A percentile compares a stretch with the other conserved stretches of the same genome.
phyloP scores from a whole-genome alignment of 176 grass and related monocot genomes.

The Oropetium thomaeum region DNA sequence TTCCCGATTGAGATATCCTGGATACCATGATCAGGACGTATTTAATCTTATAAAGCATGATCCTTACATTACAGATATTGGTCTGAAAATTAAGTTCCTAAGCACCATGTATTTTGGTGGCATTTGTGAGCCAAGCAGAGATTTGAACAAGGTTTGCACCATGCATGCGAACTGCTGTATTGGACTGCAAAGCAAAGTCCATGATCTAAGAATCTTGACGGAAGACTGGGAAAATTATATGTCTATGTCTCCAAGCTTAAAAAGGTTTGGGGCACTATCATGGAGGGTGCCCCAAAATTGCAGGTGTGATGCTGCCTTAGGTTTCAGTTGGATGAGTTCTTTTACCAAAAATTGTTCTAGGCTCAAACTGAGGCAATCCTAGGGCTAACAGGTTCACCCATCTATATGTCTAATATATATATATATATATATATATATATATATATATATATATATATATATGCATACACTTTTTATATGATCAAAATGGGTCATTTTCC shows the following conservation, averaged over 20 bases:
- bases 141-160: constrained; percentile 68
- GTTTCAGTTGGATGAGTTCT: constrained; percentile 16
- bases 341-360: constrained; percentile 1
- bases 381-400: neutral
- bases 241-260: constrained; percentile 54
- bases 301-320: constrained; percentile 40
- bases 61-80: constrained; percentile 48
- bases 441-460: too few relatives aligned
- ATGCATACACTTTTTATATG: too few relatives aligned
- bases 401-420: neutral
- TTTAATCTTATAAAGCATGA: constrained; percentile 78
- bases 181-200: constrained; percentile 62
- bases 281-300: constrained; percentile 74
- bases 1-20: constrained; percentile 60
- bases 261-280: constrained; percentile 28
- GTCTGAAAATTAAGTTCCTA: constrained; percentile 66
- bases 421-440: too few relatives aligned
- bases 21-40: constrained; percentile 70
- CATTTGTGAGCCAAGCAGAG: constrained; percentile 67
- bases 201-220: constrained; percentile 68
- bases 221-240: constrained; percentile 65
- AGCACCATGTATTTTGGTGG: constrained; percentile 72
- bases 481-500: neutral
- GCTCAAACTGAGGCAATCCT: neutral
- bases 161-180: constrained; percentile 86